Percentiles rank a stretch among this genome's conserved stretches.
Evolutionary conservation across 208 protist genomes (phyloP).

Genomic region (Porcisia hertigi): DNA sequence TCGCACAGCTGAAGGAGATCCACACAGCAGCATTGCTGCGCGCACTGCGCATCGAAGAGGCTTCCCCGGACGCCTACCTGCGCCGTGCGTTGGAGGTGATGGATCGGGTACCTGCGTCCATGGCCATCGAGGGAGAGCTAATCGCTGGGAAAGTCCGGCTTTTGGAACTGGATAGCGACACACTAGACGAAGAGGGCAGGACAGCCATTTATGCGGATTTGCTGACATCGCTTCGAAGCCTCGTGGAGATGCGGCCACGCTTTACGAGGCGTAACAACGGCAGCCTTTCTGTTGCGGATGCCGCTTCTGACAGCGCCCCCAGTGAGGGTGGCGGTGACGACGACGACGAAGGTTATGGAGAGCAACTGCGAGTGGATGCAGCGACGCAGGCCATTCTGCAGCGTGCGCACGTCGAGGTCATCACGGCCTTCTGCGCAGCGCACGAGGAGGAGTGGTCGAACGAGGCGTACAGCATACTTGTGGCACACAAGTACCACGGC

Average conservation of each 20-base stretch:
- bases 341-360: conserved; percentile 7
- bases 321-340: conserved; percentile 1
- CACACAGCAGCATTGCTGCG: conserved; percentile 54
- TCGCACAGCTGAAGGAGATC: conserved; percentile 35
- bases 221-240: conserved; percentile 66
- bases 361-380: conserved; percentile 23
- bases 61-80: conserved; percentile 66
- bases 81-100: conserved; percentile 63
- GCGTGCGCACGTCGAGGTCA: conserved; percentile 50
- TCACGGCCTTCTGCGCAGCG: conserved; percentile 55
- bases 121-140: conserved; percentile 75
- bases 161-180: conserved; percentile 68
- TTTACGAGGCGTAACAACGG: conserved; percentile 2
- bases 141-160: conserved; percentile 69
- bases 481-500: conserved; percentile 89
- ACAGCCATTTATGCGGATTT: conserved; percentile 76
- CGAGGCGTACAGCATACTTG: conserved; percentile 82
- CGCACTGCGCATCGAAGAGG: conserved; percentile 58
- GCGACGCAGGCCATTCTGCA: conserved; percentile 48
- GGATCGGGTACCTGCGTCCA: conserved; percentile 58
- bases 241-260: conserved; percentile 79
- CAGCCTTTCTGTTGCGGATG: not conserved
- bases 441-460: conserved; percentile 62
- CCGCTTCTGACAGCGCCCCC: not conserved
- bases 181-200: conserved; percentile 47